These are phyloP conservation scores for Coccomyxa sp. DNA, from an alignment of 139 green algal genomes.

Conservation along the genomic window DNA sequence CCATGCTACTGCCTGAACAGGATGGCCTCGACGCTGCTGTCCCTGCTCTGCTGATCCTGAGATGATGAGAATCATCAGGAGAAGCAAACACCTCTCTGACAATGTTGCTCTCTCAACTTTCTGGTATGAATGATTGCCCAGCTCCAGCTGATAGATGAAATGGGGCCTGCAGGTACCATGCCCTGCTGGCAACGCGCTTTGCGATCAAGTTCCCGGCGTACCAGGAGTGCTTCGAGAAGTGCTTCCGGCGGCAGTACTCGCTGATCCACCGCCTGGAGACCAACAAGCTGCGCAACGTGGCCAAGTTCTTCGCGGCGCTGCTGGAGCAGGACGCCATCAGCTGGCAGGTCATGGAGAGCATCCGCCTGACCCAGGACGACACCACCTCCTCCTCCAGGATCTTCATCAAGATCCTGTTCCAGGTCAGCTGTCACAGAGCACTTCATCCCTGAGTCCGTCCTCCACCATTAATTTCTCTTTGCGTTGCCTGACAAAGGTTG, in stretches of 20 bases:
- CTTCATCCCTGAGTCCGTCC: no score
- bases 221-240: conserved; percentile 80
- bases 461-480: no score
- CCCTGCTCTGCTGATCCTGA: no score
- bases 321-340: conserved; percentile 83
- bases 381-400: conserved; percentile 96
- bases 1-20: no score
- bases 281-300: conserved; percentile 99
- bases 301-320: conserved; percentile 75
- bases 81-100: no score
- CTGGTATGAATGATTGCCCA: no score
- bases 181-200: conserved; percentile 91
- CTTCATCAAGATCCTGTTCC: conserved; percentile 99
- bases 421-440: no score
- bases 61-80: no score
- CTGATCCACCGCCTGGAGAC: conserved; percentile 98
- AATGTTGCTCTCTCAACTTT: no score
- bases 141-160: no score
- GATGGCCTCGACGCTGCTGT: no score
- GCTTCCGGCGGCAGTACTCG: conserved; percentile 90
- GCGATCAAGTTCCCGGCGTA: conserved; percentile 77
- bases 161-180: conserved; percentile 78
- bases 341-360: conserved; percentile 79
- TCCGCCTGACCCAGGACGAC: conserved; percentile 95
- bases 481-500: no score